Percentiles rank a stretch among this genome's conserved stretches.
Evolutionary conservation across 2,329 filamentous ascomycete genomes (phyloP).

Genomic region (Cladosporium sp.): DNA sequence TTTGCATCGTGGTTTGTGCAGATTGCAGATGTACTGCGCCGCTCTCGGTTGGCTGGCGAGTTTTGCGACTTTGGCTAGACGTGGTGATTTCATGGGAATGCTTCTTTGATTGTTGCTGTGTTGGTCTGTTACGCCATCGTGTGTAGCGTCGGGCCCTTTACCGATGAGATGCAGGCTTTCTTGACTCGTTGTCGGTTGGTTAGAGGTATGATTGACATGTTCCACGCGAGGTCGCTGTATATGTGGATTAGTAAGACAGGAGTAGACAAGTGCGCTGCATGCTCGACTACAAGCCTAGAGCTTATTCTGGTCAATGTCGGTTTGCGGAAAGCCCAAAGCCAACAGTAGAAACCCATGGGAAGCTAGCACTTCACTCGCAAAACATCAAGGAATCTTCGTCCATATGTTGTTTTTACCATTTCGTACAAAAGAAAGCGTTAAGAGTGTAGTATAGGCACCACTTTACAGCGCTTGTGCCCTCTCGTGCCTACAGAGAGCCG

Average conservation of each 20-base stretch:
- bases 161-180: background rate
- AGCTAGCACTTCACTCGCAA: background rate
- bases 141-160: background rate
- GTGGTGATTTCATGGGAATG: background rate
- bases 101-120: background rate
- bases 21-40: background rate
- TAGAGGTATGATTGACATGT: background rate
- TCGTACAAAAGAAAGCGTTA: slow-evolving; percentile 17
- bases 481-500: background rate
- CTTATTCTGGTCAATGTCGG: background rate
- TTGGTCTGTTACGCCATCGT: too few relatives aligned
- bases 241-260: background rate
- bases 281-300: background rate
- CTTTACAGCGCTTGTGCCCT: slow-evolving; percentile 1
- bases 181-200: background rate
- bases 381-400: background rate
- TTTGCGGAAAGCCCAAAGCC: background rate
- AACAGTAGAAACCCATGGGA: background rate
- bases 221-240: background rate
- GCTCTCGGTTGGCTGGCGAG: background rate
- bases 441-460: slow-evolving; percentile 16
- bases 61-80: background rate
- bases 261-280: background rate
- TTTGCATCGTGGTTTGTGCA: background rate
- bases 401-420: background rate